Conservation (phyloP, 192 early-diverging fungal species). For the Rhizophagus sp. region DNA sequence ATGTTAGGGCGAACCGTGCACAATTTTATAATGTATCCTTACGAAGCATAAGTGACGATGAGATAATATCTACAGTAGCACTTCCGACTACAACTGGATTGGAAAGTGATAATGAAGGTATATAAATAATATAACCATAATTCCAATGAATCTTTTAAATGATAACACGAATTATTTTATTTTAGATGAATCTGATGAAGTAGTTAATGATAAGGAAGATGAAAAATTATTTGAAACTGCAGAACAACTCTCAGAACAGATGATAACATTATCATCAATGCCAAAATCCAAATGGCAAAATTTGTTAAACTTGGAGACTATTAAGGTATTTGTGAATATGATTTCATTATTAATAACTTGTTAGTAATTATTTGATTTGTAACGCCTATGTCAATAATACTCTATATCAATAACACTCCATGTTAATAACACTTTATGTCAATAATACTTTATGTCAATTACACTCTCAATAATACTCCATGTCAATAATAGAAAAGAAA, state of each 20-base stretch:
- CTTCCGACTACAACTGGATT: conserved; percentile 63
- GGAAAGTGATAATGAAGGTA: conserved; percentile 55
- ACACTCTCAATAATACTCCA: too few relatives aligned
- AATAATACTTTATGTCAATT: too few relatives aligned
- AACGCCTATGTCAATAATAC: too few relatives aligned
- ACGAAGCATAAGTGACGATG: conserved; percentile 63
- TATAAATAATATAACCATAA: neutral
- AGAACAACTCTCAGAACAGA: conserved; percentile 72
- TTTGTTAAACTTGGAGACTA: conserved; percentile 83
- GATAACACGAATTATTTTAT: neutral
- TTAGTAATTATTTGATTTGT: neutral
- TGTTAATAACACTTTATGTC: too few relatives aligned
- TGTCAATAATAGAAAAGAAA: conserved; percentile 70
- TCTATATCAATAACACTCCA: too few relatives aligned
- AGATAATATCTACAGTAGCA: conserved; percentile 45
- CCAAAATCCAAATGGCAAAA: conserved; percentile 91
- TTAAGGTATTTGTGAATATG: conserved; percentile 59
- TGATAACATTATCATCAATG: conserved; percentile 83
- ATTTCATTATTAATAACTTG: neutral
- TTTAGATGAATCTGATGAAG: conserved; percentile 21
- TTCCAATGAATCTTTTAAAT: too few relatives aligned
- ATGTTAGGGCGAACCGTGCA: conserved; percentile 68
- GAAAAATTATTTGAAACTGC: conserved; percentile 42
- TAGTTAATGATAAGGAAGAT: conserved; percentile 37
- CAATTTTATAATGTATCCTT: conserved; percentile 76